Base-by-base conservation (phyloP, 495 filamentous ascomycete species). In the Chlorociboria aeruginascens region DNA sequence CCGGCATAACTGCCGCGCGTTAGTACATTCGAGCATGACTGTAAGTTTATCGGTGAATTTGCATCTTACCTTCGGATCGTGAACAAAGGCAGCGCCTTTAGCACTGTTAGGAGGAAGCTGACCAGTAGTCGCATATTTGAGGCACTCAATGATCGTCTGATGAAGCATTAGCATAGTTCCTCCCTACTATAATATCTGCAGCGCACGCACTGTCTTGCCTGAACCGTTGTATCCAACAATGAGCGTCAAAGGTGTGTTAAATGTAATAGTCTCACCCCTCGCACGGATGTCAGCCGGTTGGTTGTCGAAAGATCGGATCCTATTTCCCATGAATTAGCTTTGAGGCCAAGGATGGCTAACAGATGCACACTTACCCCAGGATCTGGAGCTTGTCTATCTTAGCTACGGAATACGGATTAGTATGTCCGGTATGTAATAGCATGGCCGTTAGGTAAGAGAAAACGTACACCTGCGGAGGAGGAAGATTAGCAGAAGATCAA, bases 181-280 rank as follows among this genome's bases (percentile, higher is more conserved):
- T 16, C 0, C 30, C 20, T 28, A 16, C 12, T 49, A 32, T n/a
- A 34, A 56, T 68, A 16, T 65, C 14, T n/a, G 14, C 7, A 8
- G 9, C 14, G 17, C 35, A 17, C 37, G 3, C 53, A 79, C 76
- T 39, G 92, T 98, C 68, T 98, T 98, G 37, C 93, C 92, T 8
- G 89, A 95, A 47, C 92, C 92, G 71, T 98, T 98, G 58, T 85
- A 85, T 37, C 92, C 92, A 45, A 98, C 92, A 52, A 98, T 97
- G 43, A 98, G 73, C 7, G 92, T 98, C 31, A 98, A 71, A 12
- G 92, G 92, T 7, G 85, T 82, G 45, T 88, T 72, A 62, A 98
- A 96, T 46, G 84, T 74, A 25, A 98, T 95, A n/a, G 76, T 83
- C 67, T 95, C 81, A 46, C 71, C 78, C 28, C 14, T 28, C 16